Conservation (phyloP, 139 green algal genomes). For the Gonium pectorale region DNA sequence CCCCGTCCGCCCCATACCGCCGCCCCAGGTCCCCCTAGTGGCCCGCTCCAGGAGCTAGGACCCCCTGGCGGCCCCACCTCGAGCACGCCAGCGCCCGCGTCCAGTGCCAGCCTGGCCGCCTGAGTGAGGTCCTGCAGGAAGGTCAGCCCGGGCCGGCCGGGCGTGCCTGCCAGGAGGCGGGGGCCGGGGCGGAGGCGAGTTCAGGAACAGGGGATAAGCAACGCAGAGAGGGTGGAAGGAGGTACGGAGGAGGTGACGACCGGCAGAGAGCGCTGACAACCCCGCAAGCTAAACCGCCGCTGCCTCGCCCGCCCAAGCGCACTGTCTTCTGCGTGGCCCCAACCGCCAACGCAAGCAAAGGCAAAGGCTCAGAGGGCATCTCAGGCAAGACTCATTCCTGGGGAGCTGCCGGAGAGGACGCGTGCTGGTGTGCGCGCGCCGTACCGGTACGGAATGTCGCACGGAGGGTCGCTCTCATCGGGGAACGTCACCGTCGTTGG, state of each 20-base stretch:
- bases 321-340: not conserved
- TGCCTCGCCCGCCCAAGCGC: not conserved
- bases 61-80: slow-evolving; percentile 20
- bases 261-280: not conserved
- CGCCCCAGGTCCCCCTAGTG: too few relatives aligned
- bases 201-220: not conserved
- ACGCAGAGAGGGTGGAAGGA: not conserved
- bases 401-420: too few relatives aligned
- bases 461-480: too few relatives aligned
- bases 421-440: too few relatives aligned
- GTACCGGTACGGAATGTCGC: too few relatives aligned
- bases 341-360: too few relatives aligned
- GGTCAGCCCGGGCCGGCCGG: slow-evolving; percentile 22
- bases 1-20: too few relatives aligned
- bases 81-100: not conserved
- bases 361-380: too few relatives aligned
- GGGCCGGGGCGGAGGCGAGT: not conserved
- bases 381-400: too few relatives aligned
- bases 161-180: slow-evolving; percentile 1
- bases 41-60: not conserved
- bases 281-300: not conserved
- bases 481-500: too few relatives aligned
- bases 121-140: slow-evolving; percentile 47
- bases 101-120: slow-evolving; percentile 36
- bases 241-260: not conserved